A percentile compares a stretch with the other conserved stretches of the same genome.
Conservation (phyloP, 164 flowering plant species). For the grape (Vitis vinifera) region ASM3070453v1 NC_081805.1:26445001-26445500, state of each 20-base stretch:
- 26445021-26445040: slow-evolving; percentile 25
- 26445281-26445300: slow-evolving; percentile 5
- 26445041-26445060: slow-evolving; percentile 26
- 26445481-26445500: too few relatives aligned
- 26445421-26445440: too few relatives aligned
- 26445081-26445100: slow-evolving; percentile 31
- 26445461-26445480: too few relatives aligned
- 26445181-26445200: not conserved
- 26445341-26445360: not conserved
- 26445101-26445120: slow-evolving; percentile 23
- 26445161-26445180: too few relatives aligned
- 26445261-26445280: slow-evolving; percentile 18
- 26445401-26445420: too few relatives aligned
- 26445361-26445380: too few relatives aligned
- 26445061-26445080: slow-evolving; percentile 30
- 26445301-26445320: slow-evolving; percentile 16
- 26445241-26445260: slow-evolving; percentile 15
- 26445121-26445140: slow-evolving; percentile 22
- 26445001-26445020: slow-evolving; percentile 40
- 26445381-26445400: too few relatives aligned
- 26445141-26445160: too few relatives aligned
- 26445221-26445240: slow-evolving; percentile 14
- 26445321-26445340: slow-evolving; percentile 10
- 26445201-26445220: not conserved
- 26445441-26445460: too few relatives aligned